Base-by-base conservation (phyloP, 805 yeast genomes). In the Wickerhamomyces canadensis region DNA sequence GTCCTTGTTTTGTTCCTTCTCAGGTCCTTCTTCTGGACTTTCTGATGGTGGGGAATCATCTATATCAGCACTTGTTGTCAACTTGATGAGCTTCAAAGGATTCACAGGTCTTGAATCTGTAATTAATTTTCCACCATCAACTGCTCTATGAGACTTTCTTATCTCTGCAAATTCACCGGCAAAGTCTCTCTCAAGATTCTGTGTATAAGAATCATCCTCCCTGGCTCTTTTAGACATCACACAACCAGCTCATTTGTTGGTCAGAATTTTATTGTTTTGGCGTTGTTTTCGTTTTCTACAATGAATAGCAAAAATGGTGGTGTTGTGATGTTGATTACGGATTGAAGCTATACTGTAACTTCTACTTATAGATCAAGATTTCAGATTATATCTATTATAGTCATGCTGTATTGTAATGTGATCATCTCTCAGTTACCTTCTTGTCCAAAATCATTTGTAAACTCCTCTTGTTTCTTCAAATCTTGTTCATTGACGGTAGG, bases 381-480 rank as follows among this genome's bases (percentile, higher is more conserved):
- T n/a, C n/a, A n/a, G n/a, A n/a, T n/a, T n/a, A n/a, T n/a, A n/a
- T n/a, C n/a, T n/a, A n/a, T n/a, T n/a, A n/a, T n/a, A n/a, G n/a
- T n/a, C n/a, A n/a, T n/a, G n/a, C n/a, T n/a, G n/a, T n/a, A n/a
- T n/a, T n/a, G n/a, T n/a, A n/a, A n/a, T n/a, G n/a, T n/a, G n/a
- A n/a, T n/a, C n/a, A n/a, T n/a, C n/a, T n/a, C n/a, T 53, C 60
- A 85, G 52, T 85, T 87, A 31, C 99, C 99, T 61, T 93, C 98
- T 52, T 91, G 96, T 27, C 98, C 99, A 58, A 93, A 93, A 62
- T 93, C 99, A 31, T 72, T 74, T 0, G 99, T 93, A 57, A 93
- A 93, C 47, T 85, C 84, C 33, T 78, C 77, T 60, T 91, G 97
- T 54, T 81, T 82, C 42, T 67, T 71, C 42, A 93, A 74, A 58